Base-by-base conservation (phyloP, 352 stramenopile species). In the Globisporangium ultimum region DNA sequence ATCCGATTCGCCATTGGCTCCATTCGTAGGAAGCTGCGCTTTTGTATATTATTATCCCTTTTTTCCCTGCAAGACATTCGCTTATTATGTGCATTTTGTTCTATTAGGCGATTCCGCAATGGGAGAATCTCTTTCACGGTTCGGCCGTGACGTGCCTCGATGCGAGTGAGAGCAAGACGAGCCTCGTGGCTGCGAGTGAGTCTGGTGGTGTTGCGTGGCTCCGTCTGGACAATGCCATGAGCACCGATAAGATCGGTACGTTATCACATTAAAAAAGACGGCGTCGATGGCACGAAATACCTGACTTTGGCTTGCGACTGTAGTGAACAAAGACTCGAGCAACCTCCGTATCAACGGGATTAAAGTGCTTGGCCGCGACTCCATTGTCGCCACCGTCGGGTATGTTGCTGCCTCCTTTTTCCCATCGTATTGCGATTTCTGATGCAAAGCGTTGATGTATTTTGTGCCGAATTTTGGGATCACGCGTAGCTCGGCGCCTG, bases 331-430 rank as follows among this genome's bases (percentile, higher is more conserved):
- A 45, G 66, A 79, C 53, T 66, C 74, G 53, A 89, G 77, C 56
- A 69, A 60, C 11, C 64, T 91, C 22, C 58, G 74, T 32, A 72
- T 91, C 46, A 71, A 88, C 48, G 82, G 70, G 18, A 69, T 92
- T 13, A 93, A 91, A 64, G 79, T 93, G 62, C 71, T 93, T 20
- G 77, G 74, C 14, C 70, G 70, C 14, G 82, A 91, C 50, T 78
- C 71, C 18, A 55, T 89, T n/a, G 84, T 86, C 34, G 84, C 73
- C 41, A 88, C 80, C 18, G 78, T 83, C n/a, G 83, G 84, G 71
- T 87, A 70, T 10, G 72, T 69, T n/a, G n/a, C n/a, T n/a, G n/a
- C n/a, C n/a, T 28, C 24, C 24, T 28, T 28, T 28, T 2, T 28
- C 24, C 24, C 24, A 5, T 28, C 24, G n/a, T n/a, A n/a, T n/a